Base-by-base conservation (phyloP, 352 stramenopile species). In the Phytophthora agathidicida region DNA sequence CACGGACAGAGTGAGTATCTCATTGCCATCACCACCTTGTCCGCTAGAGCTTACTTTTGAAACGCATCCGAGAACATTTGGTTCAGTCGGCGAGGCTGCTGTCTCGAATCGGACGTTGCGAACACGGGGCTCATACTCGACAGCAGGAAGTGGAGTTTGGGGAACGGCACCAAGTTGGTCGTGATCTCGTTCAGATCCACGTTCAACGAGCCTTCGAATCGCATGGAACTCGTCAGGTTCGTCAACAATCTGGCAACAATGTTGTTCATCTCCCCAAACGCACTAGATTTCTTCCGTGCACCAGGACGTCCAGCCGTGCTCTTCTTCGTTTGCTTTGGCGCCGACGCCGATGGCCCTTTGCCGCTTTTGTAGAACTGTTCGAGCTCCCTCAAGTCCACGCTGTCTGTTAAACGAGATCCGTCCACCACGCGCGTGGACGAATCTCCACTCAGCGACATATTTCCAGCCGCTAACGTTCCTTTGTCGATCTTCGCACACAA, bases 151-250 rank as follows among this genome's bases (percentile, higher is more conserved):
- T 99, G 96, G 47, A 99, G 97, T 57, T 97, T 97, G 19, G 97
- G 97, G 71, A 98, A 99, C 27, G 97, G 97, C 32, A 99, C 97
- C 71, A 99, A 85, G 80, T 99, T 99, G 59, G 96, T 99, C 71
- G 98, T 97, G 84, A 99, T 99, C 80, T 99, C 96, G 58, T 97
- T 99, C 49, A 99, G 80, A 86, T 99, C 97, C 39, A 99, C 96
- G 73, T 99, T 99, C 39, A 99, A 73, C 23, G 94, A 95, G 43
- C 97, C 97, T 74, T 99, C 93, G 73, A 99, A 99, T 60, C 97
- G 96, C 71, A 99, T 97, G 8, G 94, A 99, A 47, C 96, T 98
- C n/a, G 98, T 99, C 45, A 99, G 72, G n/a, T 97, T 98, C 24
- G 93, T 99, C 58, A 99, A 91, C 11, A 99, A 81, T 48, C 98